phyloP scores from a whole-genome alignment of 108 stramenopile species.

The Cylindrotheca closterium region DNA sequence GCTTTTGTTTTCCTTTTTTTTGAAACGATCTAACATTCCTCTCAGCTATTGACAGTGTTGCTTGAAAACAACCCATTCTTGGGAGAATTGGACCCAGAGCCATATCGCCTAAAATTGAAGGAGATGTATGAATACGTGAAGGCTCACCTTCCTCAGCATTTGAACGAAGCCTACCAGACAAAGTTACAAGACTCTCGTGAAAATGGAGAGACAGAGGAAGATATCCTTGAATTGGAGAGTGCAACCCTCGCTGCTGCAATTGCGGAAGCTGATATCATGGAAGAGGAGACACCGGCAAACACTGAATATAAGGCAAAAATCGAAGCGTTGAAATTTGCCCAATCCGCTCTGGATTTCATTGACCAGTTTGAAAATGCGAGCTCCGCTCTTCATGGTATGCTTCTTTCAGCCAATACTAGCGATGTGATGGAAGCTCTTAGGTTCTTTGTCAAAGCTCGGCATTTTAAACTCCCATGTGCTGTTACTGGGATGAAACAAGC shows the following conservation, averaged over 20 bases:
- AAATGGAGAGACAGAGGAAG: constrained; percentile 26
- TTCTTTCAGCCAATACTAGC: constrained; percentile 78
- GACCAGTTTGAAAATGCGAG: constrained; percentile 79
- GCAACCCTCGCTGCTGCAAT: constrained; percentile 73
- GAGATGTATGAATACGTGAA: constrained; percentile 68
- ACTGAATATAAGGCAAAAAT: constrained; percentile 61
- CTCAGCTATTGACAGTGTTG: constrained; percentile 69
- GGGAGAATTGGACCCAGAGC: constrained; percentile 84
- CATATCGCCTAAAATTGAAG: constrained; percentile 70
- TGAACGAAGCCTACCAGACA: constrained; percentile 62
- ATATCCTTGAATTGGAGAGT: constrained; percentile 54
- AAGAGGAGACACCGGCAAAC: constrained; percentile 35
- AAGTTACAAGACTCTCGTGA: constrained; percentile 44
- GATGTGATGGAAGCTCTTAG: constrained; percentile 91
- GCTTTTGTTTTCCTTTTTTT: neutral
- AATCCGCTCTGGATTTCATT: constrained; percentile 82
- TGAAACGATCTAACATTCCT: neutral
- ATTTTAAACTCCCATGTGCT: constrained; percentile 92
- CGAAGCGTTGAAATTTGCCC: constrained; percentile 70
- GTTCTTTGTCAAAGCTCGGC: constrained; percentile 88
- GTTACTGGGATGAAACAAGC: constrained; percentile 90
- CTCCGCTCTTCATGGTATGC: constrained; percentile 67
- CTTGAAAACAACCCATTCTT: constrained; percentile 95
- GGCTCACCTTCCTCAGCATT: constrained; percentile 60
- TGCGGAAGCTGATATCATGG: constrained; percentile 41